Conservation (phyloP, 1,284 basidiomycete genomes). For the Ceratorhiza oryzae-sativae region DNA sequence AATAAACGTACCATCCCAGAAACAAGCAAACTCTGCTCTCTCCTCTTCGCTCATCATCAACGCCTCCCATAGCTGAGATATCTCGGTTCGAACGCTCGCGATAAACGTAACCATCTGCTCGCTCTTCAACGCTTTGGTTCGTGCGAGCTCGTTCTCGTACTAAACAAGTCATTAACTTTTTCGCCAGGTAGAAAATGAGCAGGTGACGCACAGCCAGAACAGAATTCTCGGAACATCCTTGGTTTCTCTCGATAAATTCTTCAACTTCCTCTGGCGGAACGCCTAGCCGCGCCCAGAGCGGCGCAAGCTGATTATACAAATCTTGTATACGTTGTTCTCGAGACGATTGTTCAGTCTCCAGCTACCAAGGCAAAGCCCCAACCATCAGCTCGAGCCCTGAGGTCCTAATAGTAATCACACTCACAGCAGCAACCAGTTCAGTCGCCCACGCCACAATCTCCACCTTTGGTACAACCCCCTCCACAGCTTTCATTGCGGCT, state of each 20-base stretch:
- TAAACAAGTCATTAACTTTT: conserved; percentile 42
- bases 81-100: conserved; percentile 80
- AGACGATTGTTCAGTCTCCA: conserved; percentile 71
- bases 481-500: conserved; percentile 52
- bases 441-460: conserved; percentile 69
- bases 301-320: conserved; percentile 86
- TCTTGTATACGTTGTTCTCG: conserved; percentile 81
- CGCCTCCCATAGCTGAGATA: conserved; percentile 83
- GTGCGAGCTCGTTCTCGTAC: conserved; percentile 89
- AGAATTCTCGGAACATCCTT: conserved; percentile 77
- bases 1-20: conserved; percentile 71
- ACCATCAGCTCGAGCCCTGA: neutral
- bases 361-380: conserved; percentile 43
- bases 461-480: conserved; percentile 71
- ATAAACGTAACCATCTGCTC: conserved; percentile 90
- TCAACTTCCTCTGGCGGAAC: conserved; percentile 77
- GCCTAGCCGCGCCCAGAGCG: conserved; percentile 79
- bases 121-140: conserved; percentile 88
- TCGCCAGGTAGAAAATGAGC: neutral
- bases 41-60: conserved; percentile 87
- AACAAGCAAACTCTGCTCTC: conserved; percentile 78
- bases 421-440: conserved; percentile 49
- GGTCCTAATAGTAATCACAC: conserved; percentile 10
- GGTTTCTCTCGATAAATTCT: conserved; percentile 77
- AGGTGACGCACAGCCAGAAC: conserved; percentile 58